Conservation (phyloP, 495 filamentous ascomycete species). For the Talaromyces wortmannii region DNA sequence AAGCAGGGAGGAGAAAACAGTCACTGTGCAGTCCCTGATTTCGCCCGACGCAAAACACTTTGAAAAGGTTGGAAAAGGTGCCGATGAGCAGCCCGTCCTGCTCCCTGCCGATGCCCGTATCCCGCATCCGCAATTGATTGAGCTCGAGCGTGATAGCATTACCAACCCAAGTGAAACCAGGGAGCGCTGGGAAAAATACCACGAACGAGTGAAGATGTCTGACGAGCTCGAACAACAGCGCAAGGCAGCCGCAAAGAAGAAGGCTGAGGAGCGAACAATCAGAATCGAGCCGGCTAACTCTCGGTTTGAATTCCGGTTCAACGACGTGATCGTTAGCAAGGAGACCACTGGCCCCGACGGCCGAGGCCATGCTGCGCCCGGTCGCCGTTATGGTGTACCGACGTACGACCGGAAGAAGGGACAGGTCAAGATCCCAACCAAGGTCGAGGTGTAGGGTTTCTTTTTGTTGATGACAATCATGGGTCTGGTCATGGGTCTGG, state of each 20-base stretch:
- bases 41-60: slow-evolving; percentile 20
- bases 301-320: slow-evolving; percentile 77
- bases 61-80: slow-evolving; percentile 37
- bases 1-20: slow-evolving; percentile 6
- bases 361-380: slow-evolving; percentile 46
- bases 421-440: slow-evolving; percentile 63
- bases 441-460: slow-evolving; percentile 37
- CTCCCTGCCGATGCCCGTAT: slow-evolving; percentile 81
- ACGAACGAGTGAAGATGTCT: slow-evolving; percentile 35
- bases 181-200: slow-evolving; percentile 29
- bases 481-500: neutral
- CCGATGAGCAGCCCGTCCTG: slow-evolving; percentile 43
- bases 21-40: slow-evolving; percentile 22
- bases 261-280: slow-evolving; percentile 26
- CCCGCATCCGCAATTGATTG: slow-evolving; percentile 78
- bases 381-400: slow-evolving; percentile 64
- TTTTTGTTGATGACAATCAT: neutral
- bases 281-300: slow-evolving; percentile 43
- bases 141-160: slow-evolving; percentile 40
- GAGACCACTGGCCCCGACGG: slow-evolving; percentile 57
- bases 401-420: slow-evolving; percentile 66
- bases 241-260: slow-evolving; percentile 28
- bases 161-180: slow-evolving; percentile 18
- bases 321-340: slow-evolving; percentile 49
- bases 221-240: slow-evolving; percentile 28